Conservation (phyloP, 805 yeast species). For the Saturnispora galanensis region DNA sequence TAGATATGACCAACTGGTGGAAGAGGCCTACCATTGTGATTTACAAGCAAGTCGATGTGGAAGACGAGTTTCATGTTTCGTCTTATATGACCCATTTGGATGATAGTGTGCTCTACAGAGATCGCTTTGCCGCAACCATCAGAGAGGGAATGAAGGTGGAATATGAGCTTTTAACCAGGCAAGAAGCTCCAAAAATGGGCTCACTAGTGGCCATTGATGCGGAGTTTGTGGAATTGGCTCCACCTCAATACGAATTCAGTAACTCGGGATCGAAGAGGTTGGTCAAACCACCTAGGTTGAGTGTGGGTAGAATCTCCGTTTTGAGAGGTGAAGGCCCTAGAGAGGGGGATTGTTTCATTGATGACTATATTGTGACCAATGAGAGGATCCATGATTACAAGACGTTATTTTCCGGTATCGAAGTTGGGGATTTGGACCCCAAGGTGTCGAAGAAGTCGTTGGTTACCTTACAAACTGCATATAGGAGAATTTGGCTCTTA, state of each 20-base stretch:
- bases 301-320: constrained; percentile 85
- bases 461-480: constrained; percentile 74
- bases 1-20: constrained; percentile 67
- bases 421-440: constrained; percentile 81
- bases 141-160: constrained; percentile 51
- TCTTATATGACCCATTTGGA: constrained; percentile 47
- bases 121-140: constrained; percentile 61
- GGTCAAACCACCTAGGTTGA: constrained; percentile 62
- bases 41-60: constrained; percentile 44
- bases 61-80: constrained; percentile 35
- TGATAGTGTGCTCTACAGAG: constrained; percentile 58
- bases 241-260: constrained; percentile 70
- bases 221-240: constrained; percentile 77
- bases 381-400: constrained; percentile 72
- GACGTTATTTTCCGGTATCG: constrained; percentile 90
- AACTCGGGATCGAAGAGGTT: constrained; percentile 61
- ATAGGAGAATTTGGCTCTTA: constrained; percentile 82
- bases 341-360: constrained; percentile 75
- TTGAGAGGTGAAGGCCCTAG: constrained; percentile 60
- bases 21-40: constrained; percentile 68
- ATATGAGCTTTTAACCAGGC: constrained; percentile 53
- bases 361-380: constrained; percentile 77
- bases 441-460: constrained; percentile 51
- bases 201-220: constrained; percentile 89
- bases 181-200: constrained; percentile 69